Conservation (phyloP, 257 asterid genomes). For the Primulina eburnea region DNA sequence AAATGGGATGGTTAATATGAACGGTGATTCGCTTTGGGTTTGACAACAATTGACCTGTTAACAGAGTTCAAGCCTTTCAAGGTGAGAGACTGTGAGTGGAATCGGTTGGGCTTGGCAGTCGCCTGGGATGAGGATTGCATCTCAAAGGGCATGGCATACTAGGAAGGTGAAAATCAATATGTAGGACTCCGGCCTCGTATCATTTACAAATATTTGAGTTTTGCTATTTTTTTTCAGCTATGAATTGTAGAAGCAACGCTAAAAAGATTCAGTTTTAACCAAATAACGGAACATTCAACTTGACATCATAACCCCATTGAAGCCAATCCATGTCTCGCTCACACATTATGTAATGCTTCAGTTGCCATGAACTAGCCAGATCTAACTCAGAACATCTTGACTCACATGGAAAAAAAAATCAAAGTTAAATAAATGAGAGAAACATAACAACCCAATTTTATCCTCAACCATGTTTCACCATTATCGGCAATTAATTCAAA, state of each 20-base stretch:
- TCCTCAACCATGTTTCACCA: neutral
- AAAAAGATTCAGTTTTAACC: neutral
- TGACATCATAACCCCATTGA: slow-evolving; percentile 6
- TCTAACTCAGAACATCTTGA: slow-evolving; percentile 8
- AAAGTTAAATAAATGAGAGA: neutral
- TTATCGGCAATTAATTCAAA: slow-evolving; percentile 18
- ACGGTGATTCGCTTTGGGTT: too few species aligned
- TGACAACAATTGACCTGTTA: neutral
- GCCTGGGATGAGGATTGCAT: neutral
- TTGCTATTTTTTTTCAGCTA: neutral
- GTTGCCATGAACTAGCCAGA: slow-evolving; percentile 13
- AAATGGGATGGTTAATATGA: neutral
- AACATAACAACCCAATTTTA: neutral
- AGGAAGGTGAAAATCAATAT: neutral
- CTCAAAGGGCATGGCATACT: neutral
- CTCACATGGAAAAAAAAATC: neutral
- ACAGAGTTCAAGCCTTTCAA: too few species aligned
- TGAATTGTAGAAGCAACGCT: neutral
- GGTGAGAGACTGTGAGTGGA: neutral
- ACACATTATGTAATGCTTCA: slow-evolving; percentile 1
- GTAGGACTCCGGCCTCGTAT: neutral
- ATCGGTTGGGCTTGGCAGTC: neutral
- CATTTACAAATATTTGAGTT: neutral
- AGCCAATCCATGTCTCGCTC: neutral
- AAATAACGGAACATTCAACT: slow-evolving; percentile 5